A percentile compares a stretch with the other conserved stretches of the same genome.
phyloP scores from a whole-genome alignment of 768 basidiomycete genomes.

The Flagelloscypha sp. region DNA sequence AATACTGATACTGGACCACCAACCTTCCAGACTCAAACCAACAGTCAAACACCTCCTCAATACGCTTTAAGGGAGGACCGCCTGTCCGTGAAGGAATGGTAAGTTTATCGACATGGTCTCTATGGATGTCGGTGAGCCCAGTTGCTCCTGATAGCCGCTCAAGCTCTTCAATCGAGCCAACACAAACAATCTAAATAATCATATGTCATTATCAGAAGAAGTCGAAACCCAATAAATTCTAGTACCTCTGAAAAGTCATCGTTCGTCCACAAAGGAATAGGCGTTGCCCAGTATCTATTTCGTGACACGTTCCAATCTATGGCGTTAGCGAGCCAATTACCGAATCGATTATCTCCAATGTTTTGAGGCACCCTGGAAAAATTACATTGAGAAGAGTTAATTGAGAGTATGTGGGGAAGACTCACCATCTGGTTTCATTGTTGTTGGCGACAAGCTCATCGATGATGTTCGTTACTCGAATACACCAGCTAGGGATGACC shows the following conservation, averaged over 20 bases:
- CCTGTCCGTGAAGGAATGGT: slow-evolving; percentile 90
- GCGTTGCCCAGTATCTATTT: slow-evolving; percentile 98
- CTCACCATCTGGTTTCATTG: slow-evolving; percentile 79
- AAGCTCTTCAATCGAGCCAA: slow-evolving; percentile 84
- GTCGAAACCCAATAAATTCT: neutral
- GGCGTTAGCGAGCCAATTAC: slow-evolving; percentile 97
- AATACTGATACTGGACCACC: slow-evolving; percentile 12
- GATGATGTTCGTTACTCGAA: slow-evolving; percentile 76
- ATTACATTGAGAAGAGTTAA: slow-evolving; percentile 5
- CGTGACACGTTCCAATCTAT: slow-evolving; percentile 99
- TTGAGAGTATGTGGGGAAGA: neutral
- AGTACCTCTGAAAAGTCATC: slow-evolving; percentile 84
- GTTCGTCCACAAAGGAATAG: slow-evolving; percentile 92
- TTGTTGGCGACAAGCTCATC: slow-evolving; percentile 89
- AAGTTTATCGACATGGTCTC: slow-evolving; percentile 92
- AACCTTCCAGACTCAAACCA: slow-evolving; percentile 99
- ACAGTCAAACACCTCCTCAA: slow-evolving; percentile 99
- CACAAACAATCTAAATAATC: slow-evolving; percentile 56
- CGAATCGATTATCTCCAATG: slow-evolving; percentile 89
- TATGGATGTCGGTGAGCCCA: slow-evolving; percentile 84
- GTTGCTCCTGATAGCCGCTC: slow-evolving; percentile 77
- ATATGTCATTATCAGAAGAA: slow-evolving; percentile 1
- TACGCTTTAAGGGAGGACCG: slow-evolving; percentile 75
- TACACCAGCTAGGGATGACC: slow-evolving; percentile 94
- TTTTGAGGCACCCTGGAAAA: slow-evolving; percentile 75